These are phyloP conservation scores for Pneumocystis carinii DNA, from an alignment of 1,139 yeast genomes.

Conservation along the genomic window DNA sequence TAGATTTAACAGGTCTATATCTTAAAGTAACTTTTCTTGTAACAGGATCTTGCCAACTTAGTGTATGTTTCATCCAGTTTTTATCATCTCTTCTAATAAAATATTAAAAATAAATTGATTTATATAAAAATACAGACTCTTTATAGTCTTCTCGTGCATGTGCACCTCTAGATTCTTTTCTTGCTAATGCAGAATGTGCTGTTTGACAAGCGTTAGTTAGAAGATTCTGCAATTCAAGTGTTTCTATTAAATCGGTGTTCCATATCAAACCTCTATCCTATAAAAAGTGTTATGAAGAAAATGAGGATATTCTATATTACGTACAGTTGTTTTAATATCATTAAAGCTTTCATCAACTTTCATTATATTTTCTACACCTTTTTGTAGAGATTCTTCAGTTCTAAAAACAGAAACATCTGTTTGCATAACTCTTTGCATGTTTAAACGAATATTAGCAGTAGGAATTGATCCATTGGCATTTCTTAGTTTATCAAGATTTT, in stretches of 20 bases:
- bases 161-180: constrained; percentile 98
- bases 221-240: constrained; percentile 90
- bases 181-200: constrained; percentile 83
- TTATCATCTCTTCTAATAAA: constrained; percentile 66
- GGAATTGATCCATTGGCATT: constrained; percentile 66
- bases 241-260: constrained; percentile 94
- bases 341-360: constrained; percentile 60
- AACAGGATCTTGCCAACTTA: constrained; percentile 69
- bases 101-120: neutral
- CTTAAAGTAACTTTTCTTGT: constrained; percentile 63
- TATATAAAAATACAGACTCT: neutral
- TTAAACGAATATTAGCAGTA: constrained; percentile 78
- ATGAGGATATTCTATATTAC: constrained; percentile 58
- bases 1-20: constrained; percentile 73
- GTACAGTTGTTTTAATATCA: constrained; percentile 73
- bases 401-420: constrained; percentile 94
- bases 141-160: constrained; percentile 98
- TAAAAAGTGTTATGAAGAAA: neutral
- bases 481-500: constrained; percentile 77
- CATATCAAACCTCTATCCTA: constrained; percentile 28
- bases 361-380: constrained; percentile 70
- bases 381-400: constrained; percentile 80
- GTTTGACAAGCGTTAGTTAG: constrained; percentile 96
- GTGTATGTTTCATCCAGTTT: constrained; percentile 95
- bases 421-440: constrained; percentile 95